phyloP scores from a whole-genome alignment of 2,329 filamentous ascomycete genomes.

The Trichoderma asperellum region DNA sequence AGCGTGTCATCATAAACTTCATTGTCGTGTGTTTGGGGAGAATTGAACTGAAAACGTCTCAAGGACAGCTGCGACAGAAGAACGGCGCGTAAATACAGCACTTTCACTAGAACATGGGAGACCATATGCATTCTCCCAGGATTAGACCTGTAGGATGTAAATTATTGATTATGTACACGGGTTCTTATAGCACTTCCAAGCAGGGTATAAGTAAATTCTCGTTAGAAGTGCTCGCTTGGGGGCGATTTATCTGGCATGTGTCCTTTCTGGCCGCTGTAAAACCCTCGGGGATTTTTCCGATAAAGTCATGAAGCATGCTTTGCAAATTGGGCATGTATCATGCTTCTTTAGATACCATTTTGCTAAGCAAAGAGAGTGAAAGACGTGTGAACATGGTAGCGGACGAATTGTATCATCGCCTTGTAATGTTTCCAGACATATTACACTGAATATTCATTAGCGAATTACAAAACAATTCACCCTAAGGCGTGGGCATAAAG shows the following conservation, averaged over 20 bases:
- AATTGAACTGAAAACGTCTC: too few species aligned
- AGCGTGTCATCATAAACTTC: too few species aligned
- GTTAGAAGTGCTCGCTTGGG: slow-evolving; percentile 30
- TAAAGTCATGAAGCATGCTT: slow-evolving; percentile 21
- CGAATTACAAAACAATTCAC: not conserved
- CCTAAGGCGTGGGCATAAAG: too few species aligned
- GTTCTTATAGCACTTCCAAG: not conserved
- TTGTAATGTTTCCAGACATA: slow-evolving; percentile 32
- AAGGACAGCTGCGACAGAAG: too few species aligned
- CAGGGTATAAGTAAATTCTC: not conserved
- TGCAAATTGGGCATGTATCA: slow-evolving; percentile 33
- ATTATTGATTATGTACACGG: not conserved
- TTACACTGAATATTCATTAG: slow-evolving; percentile 26
- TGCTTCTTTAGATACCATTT: slow-evolving; percentile 32
- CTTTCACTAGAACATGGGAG: not conserved
- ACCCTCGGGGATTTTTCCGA: not conserved
- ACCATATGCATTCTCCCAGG: not conserved
- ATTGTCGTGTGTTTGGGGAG: too few species aligned
- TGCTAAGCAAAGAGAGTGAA: slow-evolving; percentile 31
- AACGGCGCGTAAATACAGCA: not conserved
- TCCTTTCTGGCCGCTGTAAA: slow-evolving; percentile 4
- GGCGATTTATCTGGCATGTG: slow-evolving; percentile 28
- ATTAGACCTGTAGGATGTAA: not conserved
- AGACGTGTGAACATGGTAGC: slow-evolving; percentile 31
- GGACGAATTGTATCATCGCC: slow-evolving; percentile 29